Conservation (phyloP, 257 asterid species). For the Solanum bukasovii region DNA sequence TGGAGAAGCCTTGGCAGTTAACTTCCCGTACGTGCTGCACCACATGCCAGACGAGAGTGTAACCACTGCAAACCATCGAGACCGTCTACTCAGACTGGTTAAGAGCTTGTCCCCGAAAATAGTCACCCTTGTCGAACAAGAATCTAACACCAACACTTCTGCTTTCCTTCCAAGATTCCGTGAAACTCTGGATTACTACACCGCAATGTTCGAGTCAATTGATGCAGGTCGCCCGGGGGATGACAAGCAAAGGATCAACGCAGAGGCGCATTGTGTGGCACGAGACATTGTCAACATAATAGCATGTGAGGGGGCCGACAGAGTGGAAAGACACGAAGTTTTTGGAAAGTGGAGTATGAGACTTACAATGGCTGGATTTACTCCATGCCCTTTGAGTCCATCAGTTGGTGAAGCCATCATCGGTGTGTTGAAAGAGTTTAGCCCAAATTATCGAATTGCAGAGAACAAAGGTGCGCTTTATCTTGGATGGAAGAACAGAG, state of each 20-base stretch:
- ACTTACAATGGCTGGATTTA: conserved; percentile 69
- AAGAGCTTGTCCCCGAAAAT: conserved; percentile 74
- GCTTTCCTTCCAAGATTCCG: conserved; percentile 57
- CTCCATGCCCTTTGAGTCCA: conserved; percentile 41
- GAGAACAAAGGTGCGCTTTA: conserved; percentile 56
- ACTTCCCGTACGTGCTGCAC: conserved; percentile 75
- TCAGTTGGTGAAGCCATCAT: conserved; percentile 41
- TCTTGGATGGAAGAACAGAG: conserved; percentile 85
- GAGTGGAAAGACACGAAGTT: conserved; percentile 87
- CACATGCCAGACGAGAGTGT: conserved; percentile 98
- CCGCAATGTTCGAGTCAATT: conserved; percentile 90
- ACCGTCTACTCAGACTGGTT: conserved; percentile 64
- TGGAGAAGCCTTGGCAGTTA: conserved; percentile 85
- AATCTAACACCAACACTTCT: conserved; percentile 75
- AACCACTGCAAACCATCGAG: conserved; percentile 67
- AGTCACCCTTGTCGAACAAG: conserved; percentile 80
- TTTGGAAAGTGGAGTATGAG: conserved; percentile 78
- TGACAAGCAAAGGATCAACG: conserved; percentile 53
- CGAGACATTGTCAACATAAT: conserved; percentile 71
- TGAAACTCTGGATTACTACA: conserved; percentile 68
- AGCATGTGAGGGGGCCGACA: conserved; percentile 76
- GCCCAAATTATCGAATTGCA: conserved; percentile 40
- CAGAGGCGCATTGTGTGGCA: conserved; percentile 83
- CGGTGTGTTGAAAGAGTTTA: conserved; percentile 51
- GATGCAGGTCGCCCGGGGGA: conserved; percentile 64